phyloP scores from a whole-genome alignment of 1,284 basidiomycete genomes.

The Taiwanofungus camphoratus region DNA sequence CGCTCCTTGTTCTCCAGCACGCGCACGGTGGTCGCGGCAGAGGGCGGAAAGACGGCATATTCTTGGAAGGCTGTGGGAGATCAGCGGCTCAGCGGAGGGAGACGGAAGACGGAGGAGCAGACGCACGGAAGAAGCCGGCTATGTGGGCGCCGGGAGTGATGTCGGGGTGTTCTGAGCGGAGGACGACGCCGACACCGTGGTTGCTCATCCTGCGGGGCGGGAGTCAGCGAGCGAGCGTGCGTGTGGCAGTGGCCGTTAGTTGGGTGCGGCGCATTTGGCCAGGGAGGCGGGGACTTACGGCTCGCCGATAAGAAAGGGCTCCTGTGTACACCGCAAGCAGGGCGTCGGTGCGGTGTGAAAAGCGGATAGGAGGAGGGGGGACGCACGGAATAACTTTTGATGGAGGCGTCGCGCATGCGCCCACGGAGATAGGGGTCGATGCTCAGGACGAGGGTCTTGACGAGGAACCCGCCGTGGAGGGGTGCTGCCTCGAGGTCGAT shows the following conservation, averaged over 20 bases:
- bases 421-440: conserved; percentile 45
- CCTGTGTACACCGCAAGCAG: conserved; percentile 5
- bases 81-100: background rate
- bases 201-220: conserved; percentile 10
- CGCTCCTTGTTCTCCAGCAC: conserved; percentile 21
- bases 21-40: conserved; percentile 6
- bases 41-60: conserved; percentile 15
- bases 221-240: background rate
- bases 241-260: background rate
- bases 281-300: conserved; percentile 28
- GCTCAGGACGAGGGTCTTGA: conserved; percentile 42
- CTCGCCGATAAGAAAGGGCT: conserved; percentile 32
- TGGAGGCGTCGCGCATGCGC: conserved; percentile 28
- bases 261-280: background rate
- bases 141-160: conserved; percentile 40
- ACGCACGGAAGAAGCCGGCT: conserved; percentile 29
- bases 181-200: conserved; percentile 35
- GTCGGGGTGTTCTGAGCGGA: conserved; percentile 36
- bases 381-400: conserved; percentile 23
- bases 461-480: conserved; percentile 46
- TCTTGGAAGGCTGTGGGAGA: conserved; percentile 18
- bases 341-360: background rate
- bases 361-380: background rate
- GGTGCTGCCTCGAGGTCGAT: conserved; percentile 46
- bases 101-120: background rate